Base-by-base conservation (phyloP, 306 rosid genomes). In the Begonia masoniana region DNA sequence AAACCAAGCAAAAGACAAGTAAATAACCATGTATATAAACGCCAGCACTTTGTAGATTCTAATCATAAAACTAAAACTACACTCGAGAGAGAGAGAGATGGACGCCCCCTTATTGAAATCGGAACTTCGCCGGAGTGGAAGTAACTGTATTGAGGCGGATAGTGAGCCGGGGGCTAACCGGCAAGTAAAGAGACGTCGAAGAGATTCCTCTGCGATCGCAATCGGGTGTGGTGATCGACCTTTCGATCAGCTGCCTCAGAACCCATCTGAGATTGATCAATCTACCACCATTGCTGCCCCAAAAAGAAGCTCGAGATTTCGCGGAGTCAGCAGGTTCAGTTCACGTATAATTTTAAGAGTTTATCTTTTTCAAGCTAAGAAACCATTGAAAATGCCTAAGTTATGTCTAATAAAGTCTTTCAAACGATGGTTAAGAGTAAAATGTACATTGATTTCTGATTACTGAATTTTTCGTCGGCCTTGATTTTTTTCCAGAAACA, bases 131-230 rank as follows among this genome's bases (percentile, higher is more conserved):
- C 68, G 60, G 11, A 64, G 57, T 55, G 67, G 17, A 58, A 64
- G 68, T 10, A 62, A 70, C n/a, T 79, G 71, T 50, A 66, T 13
- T 59, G 24, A 71, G 55, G 10, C 74, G 10, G 82, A 81, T 54
- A 54, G 59, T 41, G 78, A 69, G 59, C 41, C 62, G 47, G 42
- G 43, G 66, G 67, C 35, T 17, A 46, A 50, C 14, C 71, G 74
- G 67, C 49, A 76, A 39, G 64, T 62, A 16, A 83, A 78, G 70
- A 66, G 91, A 60, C 58, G 81, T 65, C 62, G 74, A 52, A 81
- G 87, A 55, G 64, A 65, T 67, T 60, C 76, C 0, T 17, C 76
- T 26, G 13, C 23, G 19, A 58, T 50, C 2, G 21, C 58, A 47
- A 11, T 68, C 47, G 67, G 56, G 41, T 59, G 59, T 39, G 71